Evolutionary conservation across 2,329 filamentous ascomycete species (phyloP).

Genomic region (Microascus cirrosus): DNA sequence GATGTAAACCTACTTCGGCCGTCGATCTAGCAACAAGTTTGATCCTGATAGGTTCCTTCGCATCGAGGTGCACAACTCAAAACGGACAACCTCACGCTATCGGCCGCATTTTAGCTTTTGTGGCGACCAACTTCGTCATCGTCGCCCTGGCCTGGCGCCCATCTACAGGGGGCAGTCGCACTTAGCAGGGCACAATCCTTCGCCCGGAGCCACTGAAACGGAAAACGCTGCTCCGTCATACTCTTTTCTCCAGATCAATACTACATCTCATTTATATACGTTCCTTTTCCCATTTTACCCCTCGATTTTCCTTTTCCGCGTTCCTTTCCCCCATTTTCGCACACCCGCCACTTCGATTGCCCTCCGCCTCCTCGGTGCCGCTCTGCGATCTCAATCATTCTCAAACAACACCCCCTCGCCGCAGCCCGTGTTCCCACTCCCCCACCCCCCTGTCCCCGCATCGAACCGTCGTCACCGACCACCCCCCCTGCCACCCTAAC

Average conservation of each 20-base stretch:
- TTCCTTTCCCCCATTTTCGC: conserved; percentile 5
- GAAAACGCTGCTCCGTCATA: neutral
- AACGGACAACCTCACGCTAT: neutral
- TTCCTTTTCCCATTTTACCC: neutral
- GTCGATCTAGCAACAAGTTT: neutral
- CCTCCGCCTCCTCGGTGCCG: neutral
- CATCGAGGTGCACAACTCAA: neutral
- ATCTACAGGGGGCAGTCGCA: neutral
- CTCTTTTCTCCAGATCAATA: neutral
- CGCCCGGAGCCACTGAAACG: neutral
- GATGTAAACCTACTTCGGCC: neutral
- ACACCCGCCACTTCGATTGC: conserved; percentile 2
- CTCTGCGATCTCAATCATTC: conserved; percentile 13
- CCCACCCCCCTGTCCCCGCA: neutral
- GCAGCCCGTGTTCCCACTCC: conserved; percentile 1
- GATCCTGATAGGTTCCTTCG: conserved; percentile 1
- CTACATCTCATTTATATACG: neutral
- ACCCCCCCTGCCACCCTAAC: conserved; percentile 7
- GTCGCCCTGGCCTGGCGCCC: neutral
- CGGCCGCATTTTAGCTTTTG: neutral
- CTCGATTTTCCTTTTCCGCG: conserved; percentile 1
- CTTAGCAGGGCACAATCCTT: neutral
- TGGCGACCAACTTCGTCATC: neutral
- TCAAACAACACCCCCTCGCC: conserved; percentile 11
- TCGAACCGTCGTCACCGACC: conserved; percentile 1